A percentile compares a stretch with the other conserved stretches of the same genome.
Evolutionary conservation across 2,329 filamentous ascomycete genomes (phyloP).

Genomic region (Trichophaea hybrida): DNA sequence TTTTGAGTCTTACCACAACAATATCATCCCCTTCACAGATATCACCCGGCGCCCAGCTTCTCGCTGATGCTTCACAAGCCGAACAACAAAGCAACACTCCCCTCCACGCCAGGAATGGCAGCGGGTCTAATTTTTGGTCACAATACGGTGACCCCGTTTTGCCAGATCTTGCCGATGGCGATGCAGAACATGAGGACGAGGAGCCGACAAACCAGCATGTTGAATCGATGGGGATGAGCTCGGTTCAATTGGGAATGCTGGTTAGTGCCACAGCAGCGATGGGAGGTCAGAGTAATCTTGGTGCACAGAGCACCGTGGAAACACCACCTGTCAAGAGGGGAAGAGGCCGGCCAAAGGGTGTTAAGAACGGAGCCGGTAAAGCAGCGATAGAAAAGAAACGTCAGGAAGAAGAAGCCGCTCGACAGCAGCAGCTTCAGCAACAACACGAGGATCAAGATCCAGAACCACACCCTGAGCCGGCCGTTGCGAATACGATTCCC

Average conservation of each 20-base stretch:
- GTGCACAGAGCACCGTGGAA: neutral
- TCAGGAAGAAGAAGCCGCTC: constrained; percentile 12
- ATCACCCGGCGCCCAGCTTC: constrained; percentile 15
- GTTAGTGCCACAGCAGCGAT: constrained; percentile 20
- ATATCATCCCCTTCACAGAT: neutral
- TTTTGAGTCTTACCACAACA: neutral
- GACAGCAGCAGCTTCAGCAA: neutral
- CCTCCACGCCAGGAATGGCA: neutral
- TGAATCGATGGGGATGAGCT: constrained; percentile 18
- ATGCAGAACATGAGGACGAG: constrained; percentile 9
- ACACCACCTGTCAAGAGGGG: constrained; percentile 15
- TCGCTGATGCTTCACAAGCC: constrained; percentile 11
- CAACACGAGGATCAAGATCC: neutral
- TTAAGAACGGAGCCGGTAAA: constrained; percentile 14
- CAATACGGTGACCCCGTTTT: constrained; percentile 18
- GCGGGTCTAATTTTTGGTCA: constrained; percentile 12
- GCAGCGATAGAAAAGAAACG: constrained; percentile 11
- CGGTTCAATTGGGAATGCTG: constrained; percentile 14
- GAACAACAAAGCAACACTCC: neutral
- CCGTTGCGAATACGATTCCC: neutral
- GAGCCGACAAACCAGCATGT: neutral
- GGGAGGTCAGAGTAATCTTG: constrained; percentile 1
- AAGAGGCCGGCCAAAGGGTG: constrained; percentile 19
- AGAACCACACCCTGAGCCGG: neutral
- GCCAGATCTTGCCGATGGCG: constrained; percentile 2